These are phyloP conservation scores for Lagenaria siceraria DNA, from an alignment of 306 rosid genomes.

Conservation along the genomic window DNA sequence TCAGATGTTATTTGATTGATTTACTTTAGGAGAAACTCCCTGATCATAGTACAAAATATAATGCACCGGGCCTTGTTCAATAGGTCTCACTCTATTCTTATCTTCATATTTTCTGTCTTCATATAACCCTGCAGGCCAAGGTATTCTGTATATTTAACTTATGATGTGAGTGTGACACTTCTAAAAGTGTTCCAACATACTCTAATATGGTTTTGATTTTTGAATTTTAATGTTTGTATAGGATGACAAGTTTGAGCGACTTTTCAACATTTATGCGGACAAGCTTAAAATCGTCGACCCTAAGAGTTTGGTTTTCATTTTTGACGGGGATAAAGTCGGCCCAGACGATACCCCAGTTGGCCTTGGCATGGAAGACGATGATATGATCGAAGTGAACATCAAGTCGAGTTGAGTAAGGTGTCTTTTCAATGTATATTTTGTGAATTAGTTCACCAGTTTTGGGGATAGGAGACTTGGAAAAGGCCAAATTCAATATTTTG, in stretches of 20 bases:
- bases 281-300: conserved; percentile 51
- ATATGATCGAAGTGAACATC: conserved; percentile 68
- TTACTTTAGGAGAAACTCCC: neutral
- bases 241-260: conserved; percentile 86
- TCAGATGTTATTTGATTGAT: neutral
- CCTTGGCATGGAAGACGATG: conserved; percentile 80
- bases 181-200: neutral
- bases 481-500: neutral
- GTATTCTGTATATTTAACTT: neutral
- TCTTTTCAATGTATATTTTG: conserved; percentile 12
- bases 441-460: neutral
- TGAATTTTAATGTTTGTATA: conserved; percentile 12
- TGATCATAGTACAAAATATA: neutral
- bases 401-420: conserved; percentile 40
- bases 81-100: neutral
- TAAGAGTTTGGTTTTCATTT: conserved; percentile 40
- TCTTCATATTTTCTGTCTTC: neutral
- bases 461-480: neutral
- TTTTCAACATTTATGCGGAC: conserved; percentile 59
- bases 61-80: neutral
- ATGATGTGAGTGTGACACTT: neutral
- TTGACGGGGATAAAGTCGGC: conserved; percentile 77
- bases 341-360: conserved; percentile 46
- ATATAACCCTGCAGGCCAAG: neutral
- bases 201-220: neutral